Evolutionary conservation across 768 basidiomycete species (phyloP).

Genomic region (Agrocybe praecox): DNA sequence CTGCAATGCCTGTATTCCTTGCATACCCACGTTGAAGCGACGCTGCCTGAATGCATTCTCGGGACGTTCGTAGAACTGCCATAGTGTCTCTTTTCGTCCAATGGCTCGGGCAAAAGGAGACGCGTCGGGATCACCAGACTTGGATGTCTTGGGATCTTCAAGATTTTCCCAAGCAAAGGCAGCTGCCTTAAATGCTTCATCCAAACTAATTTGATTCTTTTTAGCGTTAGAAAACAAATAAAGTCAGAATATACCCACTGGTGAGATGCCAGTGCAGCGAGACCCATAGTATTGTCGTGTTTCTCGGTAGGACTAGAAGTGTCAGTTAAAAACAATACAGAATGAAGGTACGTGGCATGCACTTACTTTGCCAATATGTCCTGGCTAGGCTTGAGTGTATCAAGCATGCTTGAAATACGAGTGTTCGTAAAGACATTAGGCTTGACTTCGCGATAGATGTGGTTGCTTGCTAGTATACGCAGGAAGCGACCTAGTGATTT

Average conservation of each 20-base stretch:
- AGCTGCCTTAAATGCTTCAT: constrained; percentile 24
- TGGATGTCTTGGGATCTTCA: constrained; percentile 19
- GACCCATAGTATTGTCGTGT: constrained; percentile 26
- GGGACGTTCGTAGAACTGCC: constrained; percentile 20
- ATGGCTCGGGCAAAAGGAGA: constrained; percentile 22
- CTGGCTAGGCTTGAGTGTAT: constrained; percentile 28
- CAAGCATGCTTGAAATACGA: constrained; percentile 32
- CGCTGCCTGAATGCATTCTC: constrained; percentile 27
- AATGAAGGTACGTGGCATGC: not conserved
- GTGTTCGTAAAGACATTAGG: constrained; percentile 39
- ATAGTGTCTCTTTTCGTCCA: constrained; percentile 15
- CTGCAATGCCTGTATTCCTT: constrained; percentile 19
- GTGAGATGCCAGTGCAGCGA: constrained; percentile 26
- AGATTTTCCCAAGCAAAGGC: constrained; percentile 29
- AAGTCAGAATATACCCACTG: constrained; percentile 14
- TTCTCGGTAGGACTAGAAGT: constrained; percentile 26
- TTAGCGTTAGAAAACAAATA: not conserved
- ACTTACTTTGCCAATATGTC: constrained; percentile 28
- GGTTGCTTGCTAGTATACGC: constrained; percentile 33
- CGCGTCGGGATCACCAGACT: constrained; percentile 17
- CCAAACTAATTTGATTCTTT: constrained; percentile 15
- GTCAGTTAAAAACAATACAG: too few relatives aligned
- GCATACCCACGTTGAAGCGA: constrained; percentile 27
- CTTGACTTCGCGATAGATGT: constrained; percentile 36
- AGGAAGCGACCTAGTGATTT: constrained; percentile 24